Conservation (phyloP, 2,329 filamentous ascomycete species). For the Annulohypoxylon truncatum region DNA sequence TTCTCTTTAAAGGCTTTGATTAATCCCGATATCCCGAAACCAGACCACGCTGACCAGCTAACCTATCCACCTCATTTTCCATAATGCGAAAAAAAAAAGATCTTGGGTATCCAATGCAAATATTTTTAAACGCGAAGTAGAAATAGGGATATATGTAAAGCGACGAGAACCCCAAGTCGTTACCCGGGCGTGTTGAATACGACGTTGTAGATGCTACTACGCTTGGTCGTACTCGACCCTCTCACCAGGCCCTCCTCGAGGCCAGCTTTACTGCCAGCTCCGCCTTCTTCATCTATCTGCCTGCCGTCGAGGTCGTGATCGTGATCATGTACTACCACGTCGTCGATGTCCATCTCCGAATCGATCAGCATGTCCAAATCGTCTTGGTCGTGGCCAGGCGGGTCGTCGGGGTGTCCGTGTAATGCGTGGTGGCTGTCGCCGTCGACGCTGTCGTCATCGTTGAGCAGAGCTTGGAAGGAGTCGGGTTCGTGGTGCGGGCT, state of each 20-base stretch:
- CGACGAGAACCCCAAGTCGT: neutral
- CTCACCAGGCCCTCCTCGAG: neutral
- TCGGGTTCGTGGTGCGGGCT: slow-evolving; percentile 54
- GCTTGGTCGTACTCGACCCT: slow-evolving; percentile 18
- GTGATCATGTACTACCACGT: slow-evolving; percentile 6
- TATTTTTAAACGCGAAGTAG: neutral
- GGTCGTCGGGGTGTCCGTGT: slow-evolving; percentile 13
- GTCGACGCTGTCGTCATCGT: slow-evolving; percentile 48
- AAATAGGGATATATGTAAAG: neutral
- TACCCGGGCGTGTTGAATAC: slow-evolving; percentile 36
- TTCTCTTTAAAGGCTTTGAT: neutral
- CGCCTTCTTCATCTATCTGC: neutral
- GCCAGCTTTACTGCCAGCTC: neutral
- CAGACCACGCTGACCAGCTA: neutral
- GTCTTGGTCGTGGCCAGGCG: slow-evolving; percentile 30
- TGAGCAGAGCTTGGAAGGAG: slow-evolving; percentile 65
- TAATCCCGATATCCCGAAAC: neutral
- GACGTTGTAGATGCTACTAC: slow-evolving; percentile 47
- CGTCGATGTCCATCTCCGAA: slow-evolving; percentile 42
- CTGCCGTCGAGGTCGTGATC: neutral
- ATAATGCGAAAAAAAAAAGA: neutral
- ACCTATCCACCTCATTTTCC: neutral
- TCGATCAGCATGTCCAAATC: slow-evolving; percentile 50
- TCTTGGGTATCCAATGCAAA: slow-evolving; percentile 12
- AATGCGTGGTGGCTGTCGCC: slow-evolving; percentile 15